Evolutionary conservation across 164 flowering plant species (phyloP).

Genomic region (Vitis amurensis): DNA sequence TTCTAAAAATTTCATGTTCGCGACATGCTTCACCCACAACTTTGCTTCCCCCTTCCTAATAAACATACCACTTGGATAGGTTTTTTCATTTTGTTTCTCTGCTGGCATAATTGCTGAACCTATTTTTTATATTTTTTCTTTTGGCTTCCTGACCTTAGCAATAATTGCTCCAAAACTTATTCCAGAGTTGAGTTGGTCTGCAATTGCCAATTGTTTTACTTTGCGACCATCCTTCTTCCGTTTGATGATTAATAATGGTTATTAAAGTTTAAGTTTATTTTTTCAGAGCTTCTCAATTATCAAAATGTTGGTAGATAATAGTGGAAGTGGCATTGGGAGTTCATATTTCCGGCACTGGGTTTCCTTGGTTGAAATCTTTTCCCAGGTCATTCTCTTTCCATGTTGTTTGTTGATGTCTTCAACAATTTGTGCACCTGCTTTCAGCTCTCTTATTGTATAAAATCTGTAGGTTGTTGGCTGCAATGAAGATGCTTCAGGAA

Average conservation of each 20-base stretch:
- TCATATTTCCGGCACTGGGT: conserved; percentile 76
- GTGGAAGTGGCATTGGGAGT: conserved; percentile 39
- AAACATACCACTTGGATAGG: too few species aligned
- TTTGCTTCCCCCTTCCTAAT: too few species aligned
- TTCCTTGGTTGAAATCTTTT: conserved; percentile 54
- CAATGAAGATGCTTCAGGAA: conserved; percentile 64
- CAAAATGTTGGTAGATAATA: conserved; percentile 56
- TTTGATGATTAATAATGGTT: background rate
- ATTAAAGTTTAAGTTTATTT: background rate
- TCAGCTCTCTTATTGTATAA: conserved; percentile 11
- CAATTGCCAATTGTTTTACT: background rate
- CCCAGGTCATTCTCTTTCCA: conserved; percentile 53
- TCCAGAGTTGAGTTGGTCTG: too few species aligned
- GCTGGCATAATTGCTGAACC: background rate
- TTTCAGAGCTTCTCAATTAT: conserved; percentile 71
- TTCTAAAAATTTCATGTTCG: background rate
- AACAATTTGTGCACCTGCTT: conserved; percentile 1
- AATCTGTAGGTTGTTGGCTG: conserved; percentile 52
- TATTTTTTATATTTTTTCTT: background rate
- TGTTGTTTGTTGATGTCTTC: background rate
- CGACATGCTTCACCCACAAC: too few species aligned
- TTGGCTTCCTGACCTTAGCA: background rate
- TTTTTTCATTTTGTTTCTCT: too few species aligned
- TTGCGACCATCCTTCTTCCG: background rate
- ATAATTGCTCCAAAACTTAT: too few species aligned